Percentiles rank a stretch among this genome's conserved stretches.
Conservation (phyloP, 352 stramenopile genomes). For the Phytophthora sansomeana region DNA sequence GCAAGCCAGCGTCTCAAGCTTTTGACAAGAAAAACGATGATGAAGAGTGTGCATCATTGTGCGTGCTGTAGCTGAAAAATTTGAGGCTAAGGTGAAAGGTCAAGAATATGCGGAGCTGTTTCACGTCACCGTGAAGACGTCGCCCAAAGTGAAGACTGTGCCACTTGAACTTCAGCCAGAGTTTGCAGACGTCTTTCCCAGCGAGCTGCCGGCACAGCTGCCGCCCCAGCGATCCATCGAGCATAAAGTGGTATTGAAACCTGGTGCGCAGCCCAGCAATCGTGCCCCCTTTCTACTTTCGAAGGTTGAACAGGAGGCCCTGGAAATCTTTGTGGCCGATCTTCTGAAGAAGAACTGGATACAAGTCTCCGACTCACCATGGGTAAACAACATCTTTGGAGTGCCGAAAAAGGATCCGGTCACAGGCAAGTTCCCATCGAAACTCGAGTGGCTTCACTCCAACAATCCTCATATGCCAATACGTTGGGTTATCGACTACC, state of each 20-base stretch:
- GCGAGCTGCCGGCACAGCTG: not conserved
- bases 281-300: not conserved
- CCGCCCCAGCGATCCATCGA: not conserved
- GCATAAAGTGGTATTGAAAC: conserved; percentile 1
- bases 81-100: not conserved
- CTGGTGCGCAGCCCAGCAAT: not conserved
- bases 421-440: not conserved
- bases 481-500: not conserved
- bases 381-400: not conserved
- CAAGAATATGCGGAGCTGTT: not conserved
- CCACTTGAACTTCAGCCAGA: not conserved
- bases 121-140: not conserved
- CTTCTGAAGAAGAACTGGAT: conserved; percentile 5
- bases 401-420: not conserved
- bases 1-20: not conserved
- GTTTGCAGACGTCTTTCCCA: not conserved
- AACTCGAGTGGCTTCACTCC: not conserved
- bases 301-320: not conserved
- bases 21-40: not conserved
- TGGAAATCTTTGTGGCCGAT: conserved; percentile 5
- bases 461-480: not conserved
- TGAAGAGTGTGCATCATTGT: not conserved
- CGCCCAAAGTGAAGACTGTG: conserved; percentile 1
- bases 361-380: not conserved
- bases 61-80: not conserved